Conservation (phyloP, 2,329 filamentous ascomycete genomes). For the Aureobasidium musti region DNA sequence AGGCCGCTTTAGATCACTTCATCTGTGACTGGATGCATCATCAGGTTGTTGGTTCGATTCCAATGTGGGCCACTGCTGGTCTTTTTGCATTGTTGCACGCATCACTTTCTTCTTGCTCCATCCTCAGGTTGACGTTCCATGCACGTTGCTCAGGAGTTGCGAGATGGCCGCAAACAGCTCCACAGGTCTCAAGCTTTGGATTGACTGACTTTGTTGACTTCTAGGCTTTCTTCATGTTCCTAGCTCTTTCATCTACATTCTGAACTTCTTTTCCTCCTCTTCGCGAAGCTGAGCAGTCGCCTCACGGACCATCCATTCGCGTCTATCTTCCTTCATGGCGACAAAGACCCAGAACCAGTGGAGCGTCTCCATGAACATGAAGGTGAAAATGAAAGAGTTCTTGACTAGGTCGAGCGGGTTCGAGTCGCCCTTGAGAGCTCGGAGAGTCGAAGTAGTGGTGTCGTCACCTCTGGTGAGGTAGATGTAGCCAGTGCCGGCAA, state of each 20-base stretch:
- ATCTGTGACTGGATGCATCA: no score
- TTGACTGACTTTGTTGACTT: not conserved
- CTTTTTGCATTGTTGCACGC: no score
- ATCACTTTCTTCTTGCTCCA: no score
- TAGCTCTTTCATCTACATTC: slow-evolving; percentile 23
- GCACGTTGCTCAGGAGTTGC: no score
- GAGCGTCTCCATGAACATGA: slow-evolving; percentile 79
- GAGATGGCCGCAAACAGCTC: no score
- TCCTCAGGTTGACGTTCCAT: no score
- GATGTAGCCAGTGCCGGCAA: slow-evolving; percentile 63
- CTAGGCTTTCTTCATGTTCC: not conserved
- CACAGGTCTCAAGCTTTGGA: not conserved
- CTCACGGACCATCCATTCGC: slow-evolving; percentile 39
- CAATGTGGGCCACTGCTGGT: no score
- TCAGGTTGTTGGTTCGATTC: no score
- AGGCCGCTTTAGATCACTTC: no score
- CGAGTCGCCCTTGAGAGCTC: slow-evolving; percentile 32
- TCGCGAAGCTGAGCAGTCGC: slow-evolving; percentile 20
- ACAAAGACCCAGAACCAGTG: slow-evolving; percentile 86
- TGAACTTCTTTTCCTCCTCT: slow-evolving; percentile 27
- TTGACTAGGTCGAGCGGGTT: slow-evolving; percentile 65
- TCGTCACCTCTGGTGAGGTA: slow-evolving; percentile 60
- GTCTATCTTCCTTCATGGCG: slow-evolving; percentile 66
- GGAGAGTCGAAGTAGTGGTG: slow-evolving; percentile 45
- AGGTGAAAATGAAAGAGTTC: slow-evolving; percentile 82